phyloP scores from a whole-genome alignment of 139 green algal genomes.

The Chloropicon primus region DNA sequence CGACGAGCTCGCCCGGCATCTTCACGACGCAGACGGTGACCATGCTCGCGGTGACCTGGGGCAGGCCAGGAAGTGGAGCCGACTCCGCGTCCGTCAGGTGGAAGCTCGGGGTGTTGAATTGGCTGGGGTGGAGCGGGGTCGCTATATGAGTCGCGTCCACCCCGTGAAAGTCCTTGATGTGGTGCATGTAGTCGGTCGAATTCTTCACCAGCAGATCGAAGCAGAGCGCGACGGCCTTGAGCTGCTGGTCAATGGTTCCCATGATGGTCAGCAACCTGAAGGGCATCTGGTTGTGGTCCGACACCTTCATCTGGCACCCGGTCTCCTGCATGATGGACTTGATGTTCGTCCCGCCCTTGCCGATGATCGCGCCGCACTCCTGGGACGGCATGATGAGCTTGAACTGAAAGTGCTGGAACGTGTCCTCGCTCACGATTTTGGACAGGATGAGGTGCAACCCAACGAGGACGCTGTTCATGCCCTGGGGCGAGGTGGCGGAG shows the following conservation, averaged over 20 bases:
- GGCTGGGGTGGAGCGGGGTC: too few species aligned
- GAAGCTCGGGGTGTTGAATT: too few species aligned
- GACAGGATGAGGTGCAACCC: not conserved
- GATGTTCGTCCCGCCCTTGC: not conserved
- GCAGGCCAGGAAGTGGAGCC: not conserved
- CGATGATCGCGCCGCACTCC: not conserved
- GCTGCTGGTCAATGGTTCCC: not conserved
- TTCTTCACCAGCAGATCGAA: not conserved
- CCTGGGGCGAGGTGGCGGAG: not conserved
- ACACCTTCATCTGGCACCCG: not conserved
- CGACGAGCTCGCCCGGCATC: not conserved
- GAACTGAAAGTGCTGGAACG: not conserved
- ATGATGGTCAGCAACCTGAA: not conserved
- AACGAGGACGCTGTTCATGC: not conserved
- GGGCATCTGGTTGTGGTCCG: not conserved
- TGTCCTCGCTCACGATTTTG: not conserved
- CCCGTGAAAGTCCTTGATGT: not conserved
- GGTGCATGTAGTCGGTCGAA: not conserved
- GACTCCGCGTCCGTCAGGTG: not conserved
- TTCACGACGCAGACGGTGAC: not conserved
- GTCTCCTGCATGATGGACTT: not conserved
- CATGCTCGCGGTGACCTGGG: not conserved
- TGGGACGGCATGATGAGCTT: not conserved
- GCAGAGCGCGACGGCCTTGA: not conserved
- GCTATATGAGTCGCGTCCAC: not conserved